Percentiles rank a stretch among this genome's conserved stretches.
phyloP scores from a whole-genome alignment of 1,284 basidiomycete species.

The Leccinum laetum region DNA sequence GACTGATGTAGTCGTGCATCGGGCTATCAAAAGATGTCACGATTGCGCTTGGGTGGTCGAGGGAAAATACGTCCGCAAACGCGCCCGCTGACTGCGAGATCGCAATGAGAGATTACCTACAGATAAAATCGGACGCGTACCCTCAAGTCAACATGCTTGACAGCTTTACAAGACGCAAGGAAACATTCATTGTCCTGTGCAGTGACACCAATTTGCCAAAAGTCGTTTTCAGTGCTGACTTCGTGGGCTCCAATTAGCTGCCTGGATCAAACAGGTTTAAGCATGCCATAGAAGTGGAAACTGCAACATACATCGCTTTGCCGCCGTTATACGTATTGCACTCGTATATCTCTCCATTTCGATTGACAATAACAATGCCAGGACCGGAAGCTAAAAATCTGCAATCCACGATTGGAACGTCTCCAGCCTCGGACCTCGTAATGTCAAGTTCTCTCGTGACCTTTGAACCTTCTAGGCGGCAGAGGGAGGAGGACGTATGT shows the following conservation, averaged over 20 bases:
- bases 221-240: slow-evolving; percentile 20
- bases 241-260: slow-evolving; percentile 24
- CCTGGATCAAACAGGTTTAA: slow-evolving; percentile 17
- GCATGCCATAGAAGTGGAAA: slow-evolving; percentile 24
- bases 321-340: slow-evolving; percentile 31
- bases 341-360: slow-evolving; percentile 44
- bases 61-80: slow-evolving; percentile 35
- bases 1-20: slow-evolving; percentile 42
- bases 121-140: slow-evolving; percentile 33
- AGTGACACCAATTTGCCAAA: slow-evolving; percentile 32
- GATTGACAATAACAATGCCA: slow-evolving; percentile 42
- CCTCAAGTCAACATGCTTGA: slow-evolving; percentile 47
- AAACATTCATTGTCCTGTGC: slow-evolving; percentile 27
- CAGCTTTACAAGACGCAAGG: slow-evolving; percentile 32
- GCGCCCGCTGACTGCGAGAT: slow-evolving; percentile 26
- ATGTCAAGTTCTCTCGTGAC: slow-evolving; percentile 37
- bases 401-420: slow-evolving; percentile 46
- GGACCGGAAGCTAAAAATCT: slow-evolving; percentile 34
- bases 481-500: slow-evolving; percentile 29
- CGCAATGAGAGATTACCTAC: slow-evolving; percentile 9
- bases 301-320: slow-evolving; percentile 32
- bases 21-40: slow-evolving; percentile 54
- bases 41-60: slow-evolving; percentile 34
- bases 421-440: slow-evolving; percentile 40
- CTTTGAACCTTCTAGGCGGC: slow-evolving; percentile 19